Evolutionary conservation across 2,329 filamentous ascomycete species (phyloP).

Genomic region (Tolypocladium cylindrosporum): DNA sequence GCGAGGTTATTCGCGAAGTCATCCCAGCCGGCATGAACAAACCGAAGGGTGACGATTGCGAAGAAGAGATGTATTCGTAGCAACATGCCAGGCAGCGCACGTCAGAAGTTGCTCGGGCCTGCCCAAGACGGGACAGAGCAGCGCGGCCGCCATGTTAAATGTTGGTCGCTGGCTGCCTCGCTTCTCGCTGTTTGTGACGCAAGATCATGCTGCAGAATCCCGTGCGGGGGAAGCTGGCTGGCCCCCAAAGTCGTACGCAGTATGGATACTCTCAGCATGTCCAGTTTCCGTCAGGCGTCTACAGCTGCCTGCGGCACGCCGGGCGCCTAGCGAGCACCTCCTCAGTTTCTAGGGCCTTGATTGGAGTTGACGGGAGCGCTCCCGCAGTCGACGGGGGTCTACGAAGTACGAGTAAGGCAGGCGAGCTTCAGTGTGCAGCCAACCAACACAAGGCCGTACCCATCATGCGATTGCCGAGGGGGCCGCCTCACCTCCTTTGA

Average conservation of each 20-base stretch:
- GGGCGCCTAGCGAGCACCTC: not conserved
- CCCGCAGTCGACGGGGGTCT: not conserved
- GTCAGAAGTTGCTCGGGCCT: not conserved
- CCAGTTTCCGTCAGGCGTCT: not conserved
- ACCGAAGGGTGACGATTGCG: not conserved
- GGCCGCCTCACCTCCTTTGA: too few species aligned
- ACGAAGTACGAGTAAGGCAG: not conserved
- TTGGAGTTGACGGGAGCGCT: not conserved
- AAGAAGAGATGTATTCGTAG: not conserved
- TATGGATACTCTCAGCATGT: not conserved
- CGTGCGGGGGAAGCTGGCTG: not conserved
- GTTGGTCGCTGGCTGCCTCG: not conserved
- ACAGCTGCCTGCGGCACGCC: not conserved
- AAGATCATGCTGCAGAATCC: not conserved
- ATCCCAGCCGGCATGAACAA: not conserved
- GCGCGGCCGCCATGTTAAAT: not conserved
- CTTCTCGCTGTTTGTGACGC: not conserved
- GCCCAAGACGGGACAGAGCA: not conserved
- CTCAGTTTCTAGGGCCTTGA: not conserved
- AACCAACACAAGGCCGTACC: not conserved
- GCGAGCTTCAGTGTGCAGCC: not conserved
- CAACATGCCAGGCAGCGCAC: not conserved
- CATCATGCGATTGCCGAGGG: too few species aligned
- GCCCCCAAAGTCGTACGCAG: not conserved
- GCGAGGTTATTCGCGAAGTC: conserved; percentile 25